Evolutionary conservation across 1,139 yeast species (phyloP).

Genomic region (Scheffersomyces segobiensis): DNA sequence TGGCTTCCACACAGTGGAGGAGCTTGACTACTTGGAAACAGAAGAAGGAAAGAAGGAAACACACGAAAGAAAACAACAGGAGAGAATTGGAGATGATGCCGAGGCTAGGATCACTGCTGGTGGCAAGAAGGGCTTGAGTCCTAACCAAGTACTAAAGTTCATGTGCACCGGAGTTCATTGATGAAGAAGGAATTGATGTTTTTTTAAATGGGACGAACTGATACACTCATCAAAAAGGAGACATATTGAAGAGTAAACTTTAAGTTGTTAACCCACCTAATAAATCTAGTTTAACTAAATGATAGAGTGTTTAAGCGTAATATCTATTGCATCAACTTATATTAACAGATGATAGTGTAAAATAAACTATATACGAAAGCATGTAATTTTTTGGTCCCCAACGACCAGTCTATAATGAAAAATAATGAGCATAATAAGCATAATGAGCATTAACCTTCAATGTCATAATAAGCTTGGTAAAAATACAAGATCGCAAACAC

Average conservation of each 20-base stretch:
- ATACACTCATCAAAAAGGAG: background rate
- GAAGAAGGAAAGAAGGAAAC: slow-evolving; percentile 43
- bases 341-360: background rate
- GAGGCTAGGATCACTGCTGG: slow-evolving; percentile 33
- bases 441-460: slow-evolving; percentile 13
- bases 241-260: background rate
- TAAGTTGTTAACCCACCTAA: background rate
- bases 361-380: background rate
- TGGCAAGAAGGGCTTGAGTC: slow-evolving; percentile 33
- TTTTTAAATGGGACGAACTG: too few species aligned
- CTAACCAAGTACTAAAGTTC: slow-evolving; percentile 42
- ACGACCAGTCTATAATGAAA: background rate
- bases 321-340: background rate
- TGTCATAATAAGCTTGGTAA: slow-evolving; percentile 55
- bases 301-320: background rate
- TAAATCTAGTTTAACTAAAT: too few species aligned
- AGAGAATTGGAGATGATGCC: slow-evolving; percentile 25
- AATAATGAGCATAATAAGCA: background rate
- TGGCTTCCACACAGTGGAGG: slow-evolving; percentile 58
- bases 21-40: slow-evolving; percentile 36
- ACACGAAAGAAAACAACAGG: slow-evolving; percentile 26
- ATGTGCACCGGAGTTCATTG: slow-evolving; percentile 36
- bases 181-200: background rate
- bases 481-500: slow-evolving; percentile 81
- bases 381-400: background rate